Base-by-base conservation (phyloP, 2,329 filamentous ascomycete genomes). In the Cordyceps tenuipes region DNA sequence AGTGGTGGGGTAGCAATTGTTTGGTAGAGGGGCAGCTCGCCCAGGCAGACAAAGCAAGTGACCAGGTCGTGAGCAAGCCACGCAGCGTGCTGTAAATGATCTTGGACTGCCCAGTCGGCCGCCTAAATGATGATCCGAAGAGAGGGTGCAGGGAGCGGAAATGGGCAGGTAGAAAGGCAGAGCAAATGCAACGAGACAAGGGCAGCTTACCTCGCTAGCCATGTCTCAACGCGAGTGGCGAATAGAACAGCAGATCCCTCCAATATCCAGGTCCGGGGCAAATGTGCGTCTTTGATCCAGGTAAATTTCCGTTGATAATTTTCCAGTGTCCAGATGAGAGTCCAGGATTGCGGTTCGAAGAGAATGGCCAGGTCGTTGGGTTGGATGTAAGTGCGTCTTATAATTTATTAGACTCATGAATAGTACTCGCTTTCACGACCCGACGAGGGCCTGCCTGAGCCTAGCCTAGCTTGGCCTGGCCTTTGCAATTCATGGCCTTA, bases 171-270 rank as follows among this genome's bases (percentile, higher is more conserved):
- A 17, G 17, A 43, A n/a, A 15, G 39, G 15, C 39, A 43, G 39
- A 43, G n/a, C 39, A 43, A 41, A 15, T 7, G 39, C 39, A 17
- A 21, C 31, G 6, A n/a, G 10, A 21, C n/a, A 46, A 19, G 13
- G 10, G 13, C 3, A 36, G 55, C 58, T 60, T 34, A 60, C 58
- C 51, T 60, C 58, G 44, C 58, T 55, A n/a, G 58, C 51, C 58
- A 60, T 60, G 58, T 9, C 44, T 59, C 10, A 17, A 34, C 17
- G 39, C 46, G 15, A 31, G 12, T 29, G 23, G 46, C 21, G 4
- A 31, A 49, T 15, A n/a, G 41, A 19, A 9, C 44, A 29, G 44
- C 31, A 49, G 52, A 47, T 55, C 41, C 23, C 39, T 36, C 21
- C 15, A 19, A 43, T 50, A 2, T 54, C 41, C 23, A 23, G 29